Base-by-base conservation (phyloP, 2,329 filamentous ascomycete species). In the Diaporthe eres region DNA sequence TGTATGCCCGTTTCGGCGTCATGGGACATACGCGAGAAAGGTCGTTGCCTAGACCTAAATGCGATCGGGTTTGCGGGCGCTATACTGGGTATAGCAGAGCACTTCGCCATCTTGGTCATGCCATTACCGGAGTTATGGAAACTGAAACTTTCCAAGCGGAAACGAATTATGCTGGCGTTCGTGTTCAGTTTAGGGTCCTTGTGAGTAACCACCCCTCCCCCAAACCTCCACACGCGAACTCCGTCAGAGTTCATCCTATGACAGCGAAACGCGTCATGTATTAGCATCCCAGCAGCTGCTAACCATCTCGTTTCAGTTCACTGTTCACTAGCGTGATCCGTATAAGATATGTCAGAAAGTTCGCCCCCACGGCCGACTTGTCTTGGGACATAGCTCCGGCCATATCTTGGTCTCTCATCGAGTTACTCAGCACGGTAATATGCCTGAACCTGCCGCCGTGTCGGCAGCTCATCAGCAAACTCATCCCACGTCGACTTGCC, bases 121-220 rank as follows among this genome's bases (percentile, higher is more conserved):
- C 73, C 73, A 15, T 39, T 75, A 31, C 67, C 65, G 34, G 65
- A 75, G 25, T 22, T 75, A 13, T 75, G 73, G 58, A 63, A 72
- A 49, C 67, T 75, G 55, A 71, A 72, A 42, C 65, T 75, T 15
- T 71, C 65, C 25, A 37, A 51, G n/a, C 39, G 67, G 55, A 71
- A 65, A 53, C 47, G 65, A n/a, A 51, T 75, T 19, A 58, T 61
- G 65, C 67, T 75, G 44, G 39, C 57, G 15, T 37, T 63, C 19
- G 65, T 75, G 42, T 75, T 75, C n/a, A 72, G 53, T 44, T 7
- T 75, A 34, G 73, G 73, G 42, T 75, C 67, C 19, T 75, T 75
- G 73, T 75, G 44, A 49, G 67, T 42, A 19, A 34, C 19, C 19
- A 34, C 19, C 19, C 22, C 25, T 25, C 19, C 15, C 60, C 60